phyloP scores from a whole-genome alignment of 2,329 filamentous ascomycete species.

The Dothiorella sarmentorum region DNA sequence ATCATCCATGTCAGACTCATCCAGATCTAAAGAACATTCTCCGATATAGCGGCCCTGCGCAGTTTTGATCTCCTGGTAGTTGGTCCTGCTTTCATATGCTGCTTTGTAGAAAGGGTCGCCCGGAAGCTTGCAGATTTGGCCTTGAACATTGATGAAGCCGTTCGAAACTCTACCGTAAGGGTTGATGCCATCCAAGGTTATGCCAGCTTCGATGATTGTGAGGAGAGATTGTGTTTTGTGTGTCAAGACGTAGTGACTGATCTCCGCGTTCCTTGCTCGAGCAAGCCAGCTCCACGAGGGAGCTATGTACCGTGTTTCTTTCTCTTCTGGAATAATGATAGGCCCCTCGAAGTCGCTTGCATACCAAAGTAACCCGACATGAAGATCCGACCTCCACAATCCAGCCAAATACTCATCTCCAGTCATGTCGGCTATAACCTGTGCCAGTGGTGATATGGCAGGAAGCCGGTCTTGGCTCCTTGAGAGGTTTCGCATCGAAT shows the following conservation, averaged over 20 bases:
- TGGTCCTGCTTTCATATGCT: background rate
- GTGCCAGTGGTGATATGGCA: background rate
- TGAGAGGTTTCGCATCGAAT: background rate
- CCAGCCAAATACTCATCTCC: background rate
- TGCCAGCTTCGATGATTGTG: background rate
- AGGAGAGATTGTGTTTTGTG: background rate
- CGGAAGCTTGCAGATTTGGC: background rate
- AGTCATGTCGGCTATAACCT: background rate
- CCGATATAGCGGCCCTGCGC: no score
- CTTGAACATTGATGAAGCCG: background rate
- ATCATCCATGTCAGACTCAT: no score
- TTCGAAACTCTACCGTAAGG: background rate
- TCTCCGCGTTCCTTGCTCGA: background rate
- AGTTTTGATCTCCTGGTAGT: background rate
- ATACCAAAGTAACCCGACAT: background rate
- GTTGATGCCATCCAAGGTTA: background rate
- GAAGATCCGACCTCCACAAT: background rate
- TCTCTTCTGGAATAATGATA: background rate
- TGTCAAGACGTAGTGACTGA: background rate
- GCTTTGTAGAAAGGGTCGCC: background rate
- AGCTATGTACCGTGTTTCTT: background rate
- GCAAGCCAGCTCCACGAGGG: conserved; percentile 2
- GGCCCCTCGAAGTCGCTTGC: background rate
- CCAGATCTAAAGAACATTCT: no score
- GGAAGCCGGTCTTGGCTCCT: background rate